phyloP scores from a whole-genome alignment of 352 stramenopile species.

The Aphanomyces stellatus region DNA sequence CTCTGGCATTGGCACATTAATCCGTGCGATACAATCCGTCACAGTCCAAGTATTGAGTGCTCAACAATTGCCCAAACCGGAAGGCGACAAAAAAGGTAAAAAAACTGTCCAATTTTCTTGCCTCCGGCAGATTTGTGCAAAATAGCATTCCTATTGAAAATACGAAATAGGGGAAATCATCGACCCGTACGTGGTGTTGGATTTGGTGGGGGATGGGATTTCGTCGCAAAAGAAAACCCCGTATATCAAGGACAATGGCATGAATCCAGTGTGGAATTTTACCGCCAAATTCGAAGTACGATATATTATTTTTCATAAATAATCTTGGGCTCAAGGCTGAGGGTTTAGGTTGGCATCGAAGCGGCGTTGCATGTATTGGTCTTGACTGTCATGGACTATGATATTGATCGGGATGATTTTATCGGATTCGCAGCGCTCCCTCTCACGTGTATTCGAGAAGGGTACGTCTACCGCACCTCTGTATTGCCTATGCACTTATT shows the following conservation, averaged over 20 bases:
- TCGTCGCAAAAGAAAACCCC: constrained; percentile 22
- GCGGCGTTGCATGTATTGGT: constrained; percentile 30
- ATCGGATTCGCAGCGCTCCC: constrained; percentile 31
- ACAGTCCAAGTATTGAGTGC: constrained; percentile 25
- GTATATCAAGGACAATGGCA: constrained; percentile 39
- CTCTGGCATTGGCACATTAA: not conserved
- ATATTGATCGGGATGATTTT: constrained; percentile 29
- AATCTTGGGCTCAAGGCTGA: constrained; percentile 3
- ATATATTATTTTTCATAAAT: not conserved
- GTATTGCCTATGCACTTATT: no score
- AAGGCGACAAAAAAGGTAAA: constrained; percentile 18
- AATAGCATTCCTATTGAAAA: not conserved
- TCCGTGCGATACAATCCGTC: not conserved
- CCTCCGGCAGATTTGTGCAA: not conserved
- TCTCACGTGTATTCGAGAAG: constrained; percentile 22
- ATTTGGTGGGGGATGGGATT: constrained; percentile 23
- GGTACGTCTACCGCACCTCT: not conserved
- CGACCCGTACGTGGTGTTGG: constrained; percentile 35
- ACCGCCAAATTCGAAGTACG: constrained; percentile 4
- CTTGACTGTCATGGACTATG: constrained; percentile 40
- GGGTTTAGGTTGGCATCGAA: constrained; percentile 4
- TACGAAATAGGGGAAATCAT: constrained; percentile 41
- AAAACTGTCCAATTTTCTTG: no score
- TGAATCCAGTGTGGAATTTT: constrained; percentile 40
- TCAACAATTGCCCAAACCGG: constrained; percentile 40